Evolutionary conservation across 208 protist genomes (phyloP).

Genomic region (Phytomonas francai): DNA sequence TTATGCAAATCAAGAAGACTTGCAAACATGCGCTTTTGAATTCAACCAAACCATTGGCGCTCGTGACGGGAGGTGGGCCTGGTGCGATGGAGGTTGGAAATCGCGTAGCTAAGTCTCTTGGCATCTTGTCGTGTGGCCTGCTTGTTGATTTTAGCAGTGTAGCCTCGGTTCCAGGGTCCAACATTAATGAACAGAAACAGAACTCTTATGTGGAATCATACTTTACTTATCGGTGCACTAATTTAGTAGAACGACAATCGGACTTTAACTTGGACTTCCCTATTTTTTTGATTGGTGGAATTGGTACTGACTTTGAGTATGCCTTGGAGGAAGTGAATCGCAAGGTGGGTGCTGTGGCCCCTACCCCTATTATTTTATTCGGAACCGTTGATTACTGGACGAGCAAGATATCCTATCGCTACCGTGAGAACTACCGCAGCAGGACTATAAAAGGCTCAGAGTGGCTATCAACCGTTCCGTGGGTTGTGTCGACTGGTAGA

Average conservation of each 20-base stretch:
- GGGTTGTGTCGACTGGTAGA: conserved; percentile 72
- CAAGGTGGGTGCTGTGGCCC: conserved; percentile 84
- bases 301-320: conserved; percentile 93
- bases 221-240: conserved; percentile 88
- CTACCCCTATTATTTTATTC: conserved; percentile 85
- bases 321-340: conserved; percentile 90
- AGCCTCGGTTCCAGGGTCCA: conserved; percentile 68
- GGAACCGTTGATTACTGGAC: conserved; percentile 68
- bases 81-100: conserved; percentile 93
- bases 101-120: conserved; percentile 82
- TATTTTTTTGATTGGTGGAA: conserved; percentile 88
- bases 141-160: conserved; percentile 89
- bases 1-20: conserved; percentile 59
- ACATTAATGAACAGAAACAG: conserved; percentile 90
- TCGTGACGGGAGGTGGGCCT: conserved; percentile 89
- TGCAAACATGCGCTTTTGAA: conserved; percentile 75
- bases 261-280: conserved; percentile 93
- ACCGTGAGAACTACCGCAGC: conserved; percentile 56
- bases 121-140: conserved; percentile 86
- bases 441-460: conserved; percentile 89
- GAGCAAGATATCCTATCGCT: conserved; percentile 75
- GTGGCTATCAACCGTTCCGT: conserved; percentile 89
- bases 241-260: conserved; percentile 89
- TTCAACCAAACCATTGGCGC: conserved; percentile 59
- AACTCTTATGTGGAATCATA: conserved; percentile 89